Base-by-base conservation (phyloP, 805 yeast species). In the Naumovozyma dairenensis region DNA sequence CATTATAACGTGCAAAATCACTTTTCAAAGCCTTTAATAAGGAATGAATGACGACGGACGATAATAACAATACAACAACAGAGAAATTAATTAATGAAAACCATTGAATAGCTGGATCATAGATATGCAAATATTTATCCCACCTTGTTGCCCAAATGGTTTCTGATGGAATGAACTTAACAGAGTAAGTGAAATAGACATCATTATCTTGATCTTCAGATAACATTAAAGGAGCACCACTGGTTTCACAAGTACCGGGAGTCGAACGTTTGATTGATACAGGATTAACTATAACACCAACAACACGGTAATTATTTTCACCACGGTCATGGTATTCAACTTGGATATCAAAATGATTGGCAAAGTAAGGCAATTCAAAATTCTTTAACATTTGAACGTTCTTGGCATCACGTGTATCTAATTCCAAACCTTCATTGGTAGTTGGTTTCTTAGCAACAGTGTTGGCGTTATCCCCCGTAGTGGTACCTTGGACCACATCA, bases 141-240 rank as follows among this genome's bases (percentile, higher is more conserved):
- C 98, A 92, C 63, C 98, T 77, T 2, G 97, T 89, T 21, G 96
- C 97, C 97, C 97, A 92, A 4, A 77, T 74, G 2, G 92, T 82
- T 5, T 65, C 67, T 6, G 89, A 79, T 35, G 71, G 71, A 15
- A 62, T 56, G 68, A 89, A 92, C 22, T 55, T 62, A 14, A 89
- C 92, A 2, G 92, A 77, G 60, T 92, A 92, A n/a, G 94, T 73
- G 63, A 75, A 92, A 14, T 67, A 53, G n/a, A 89, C 94, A 1
- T 57, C 53, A 5, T 77, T 69, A 22, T 69, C 75, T 10, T 53
- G 54, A 15, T 67, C 69, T 31, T 69, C 69, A 32, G 60, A 62
- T 45, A 84, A 65, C 3, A 48, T 45, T 21, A 81, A 66, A 5
- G 73, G 71, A 1, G 53, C 46, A 35, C 51, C 54, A 18, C 42